Evolutionary conservation across 257 asterid species (phyloP).

Genomic region (Eustoma russellianum): DNA sequence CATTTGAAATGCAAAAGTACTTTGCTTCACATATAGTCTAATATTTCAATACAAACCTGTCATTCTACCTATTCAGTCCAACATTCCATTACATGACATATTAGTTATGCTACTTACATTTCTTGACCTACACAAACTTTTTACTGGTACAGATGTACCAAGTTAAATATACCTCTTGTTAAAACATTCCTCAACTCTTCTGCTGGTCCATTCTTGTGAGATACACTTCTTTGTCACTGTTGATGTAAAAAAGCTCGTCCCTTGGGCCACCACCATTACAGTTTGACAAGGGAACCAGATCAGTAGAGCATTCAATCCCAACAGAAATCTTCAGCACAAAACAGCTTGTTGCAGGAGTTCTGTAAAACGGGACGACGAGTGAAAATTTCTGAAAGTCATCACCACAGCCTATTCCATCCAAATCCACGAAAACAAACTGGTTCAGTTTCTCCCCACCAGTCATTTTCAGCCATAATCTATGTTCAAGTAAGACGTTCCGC

Average conservation of each 20-base stretch:
- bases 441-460: conserved; percentile 28
- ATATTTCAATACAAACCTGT: no score
- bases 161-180: no score
- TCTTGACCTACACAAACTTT: no score
- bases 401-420: conserved; percentile 31
- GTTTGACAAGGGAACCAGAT: conserved; percentile 12
- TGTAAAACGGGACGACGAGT: conserved; percentile 44
- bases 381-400: conserved; percentile 36
- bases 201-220: conserved; percentile 18
- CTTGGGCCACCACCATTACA: conserved; percentile 28
- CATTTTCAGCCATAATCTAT: conserved; percentile 60
- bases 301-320: conserved; percentile 53
- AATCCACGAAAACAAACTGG: conserved; percentile 58
- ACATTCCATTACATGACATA: no score
- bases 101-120: no score
- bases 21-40: no score
- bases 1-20: no score
- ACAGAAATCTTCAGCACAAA: conserved; percentile 46
- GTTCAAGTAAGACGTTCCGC: conserved; percentile 33
- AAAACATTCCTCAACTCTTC: no score
- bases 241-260: conserved; percentile 41
- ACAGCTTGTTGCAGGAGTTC: conserved; percentile 43
- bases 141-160: no score
- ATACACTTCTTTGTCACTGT: conserved; percentile 44
- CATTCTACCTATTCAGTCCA: no score